Percentiles rank a stretch among this genome's conserved stretches.
Conservation (phyloP, 305 asterid genomes). For the Euphrasia arctica region DNA sequence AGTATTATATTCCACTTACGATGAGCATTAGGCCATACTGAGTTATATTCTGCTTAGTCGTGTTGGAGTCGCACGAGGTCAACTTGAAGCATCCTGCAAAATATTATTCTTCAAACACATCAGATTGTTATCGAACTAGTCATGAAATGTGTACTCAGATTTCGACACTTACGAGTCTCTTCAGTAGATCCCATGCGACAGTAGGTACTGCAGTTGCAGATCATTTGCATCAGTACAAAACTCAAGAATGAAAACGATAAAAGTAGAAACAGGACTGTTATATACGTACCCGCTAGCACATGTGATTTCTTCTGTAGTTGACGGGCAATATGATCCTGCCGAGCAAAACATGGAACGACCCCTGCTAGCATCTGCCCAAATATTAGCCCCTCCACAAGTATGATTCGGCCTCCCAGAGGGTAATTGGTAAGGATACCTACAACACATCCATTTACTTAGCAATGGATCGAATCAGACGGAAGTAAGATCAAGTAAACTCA, state of each 20-base stretch:
- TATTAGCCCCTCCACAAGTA: slow-evolving; percentile 90
- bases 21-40: too few species aligned
- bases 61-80: too few species aligned
- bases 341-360: slow-evolving; percentile 60
- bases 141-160: too few species aligned
- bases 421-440: slow-evolving; percentile 72
- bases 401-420: slow-evolving; percentile 62
- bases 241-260: too few species aligned
- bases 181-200: slow-evolving; percentile 77
- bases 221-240: background rate
- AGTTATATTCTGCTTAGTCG: too few species aligned
- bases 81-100: too few species aligned
- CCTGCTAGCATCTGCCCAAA: slow-evolving; percentile 50
- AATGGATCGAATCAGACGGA: background rate
- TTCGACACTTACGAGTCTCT: slow-evolving; percentile 48
- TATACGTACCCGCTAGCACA: slow-evolving; percentile 64
- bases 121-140: too few species aligned
- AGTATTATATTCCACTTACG: too few species aligned
- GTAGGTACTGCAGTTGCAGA: slow-evolving; percentile 51
- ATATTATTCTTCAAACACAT: too few species aligned
- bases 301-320: slow-evolving; percentile 49
- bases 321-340: slow-evolving; percentile 85
- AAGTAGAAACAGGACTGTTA: too few species aligned
- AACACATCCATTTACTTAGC: slow-evolving; percentile 17
- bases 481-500: slow-evolving; percentile 33